A percentile compares a stretch with the other conserved stretches of the same genome.
These are phyloP conservation scores for Coprinopsis strossmayeri DNA, from an alignment of 768 basidiomycete species.

Conservation along the genomic window DNA sequence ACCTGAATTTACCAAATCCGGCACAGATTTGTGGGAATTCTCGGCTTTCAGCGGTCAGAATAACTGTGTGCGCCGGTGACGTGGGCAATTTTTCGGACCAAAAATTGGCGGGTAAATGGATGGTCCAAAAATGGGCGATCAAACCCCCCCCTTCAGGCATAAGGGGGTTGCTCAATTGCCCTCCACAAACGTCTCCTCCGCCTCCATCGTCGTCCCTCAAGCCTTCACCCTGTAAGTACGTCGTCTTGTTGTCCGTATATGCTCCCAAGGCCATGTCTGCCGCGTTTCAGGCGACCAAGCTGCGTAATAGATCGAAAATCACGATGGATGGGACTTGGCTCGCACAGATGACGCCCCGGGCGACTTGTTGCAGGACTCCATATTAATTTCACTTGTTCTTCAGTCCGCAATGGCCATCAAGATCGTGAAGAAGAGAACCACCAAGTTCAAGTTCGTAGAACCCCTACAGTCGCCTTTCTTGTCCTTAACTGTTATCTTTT, in stretches of 20 bases:
- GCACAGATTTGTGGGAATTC: too few species aligned
- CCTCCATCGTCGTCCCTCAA: constrained; percentile 43
- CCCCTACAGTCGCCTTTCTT: background rate
- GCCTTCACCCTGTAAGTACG: constrained; percentile 49
- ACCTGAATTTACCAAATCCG: background rate
- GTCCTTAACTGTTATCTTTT: constrained; percentile 7
- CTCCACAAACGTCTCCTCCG: constrained; percentile 14
- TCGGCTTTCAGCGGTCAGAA: too few species aligned
- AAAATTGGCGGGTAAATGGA: too few species aligned
- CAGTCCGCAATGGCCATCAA: constrained; percentile 48
- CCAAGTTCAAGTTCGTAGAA: constrained; percentile 89
- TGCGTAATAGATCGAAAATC: background rate
- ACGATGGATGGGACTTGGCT: constrained; percentile 29
- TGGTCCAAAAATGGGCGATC: too few species aligned
- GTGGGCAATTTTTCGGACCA: too few species aligned
- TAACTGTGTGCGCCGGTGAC: too few species aligned
- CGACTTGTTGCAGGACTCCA: constrained; percentile 17
- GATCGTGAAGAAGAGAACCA: constrained; percentile 96
- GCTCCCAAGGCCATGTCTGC: background rate
- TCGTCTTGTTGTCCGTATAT: background rate
- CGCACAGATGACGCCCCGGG: constrained; percentile 24
- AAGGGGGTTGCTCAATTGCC: too few species aligned
- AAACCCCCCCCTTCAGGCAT: too few species aligned
- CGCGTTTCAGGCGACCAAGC: background rate
- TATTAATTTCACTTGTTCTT: constrained; percentile 12